These are phyloP conservation scores for Cenchrus americanus DNA, from an alignment of 176 grass and related monocot genomes.

Conservation along the genomic window DNA sequence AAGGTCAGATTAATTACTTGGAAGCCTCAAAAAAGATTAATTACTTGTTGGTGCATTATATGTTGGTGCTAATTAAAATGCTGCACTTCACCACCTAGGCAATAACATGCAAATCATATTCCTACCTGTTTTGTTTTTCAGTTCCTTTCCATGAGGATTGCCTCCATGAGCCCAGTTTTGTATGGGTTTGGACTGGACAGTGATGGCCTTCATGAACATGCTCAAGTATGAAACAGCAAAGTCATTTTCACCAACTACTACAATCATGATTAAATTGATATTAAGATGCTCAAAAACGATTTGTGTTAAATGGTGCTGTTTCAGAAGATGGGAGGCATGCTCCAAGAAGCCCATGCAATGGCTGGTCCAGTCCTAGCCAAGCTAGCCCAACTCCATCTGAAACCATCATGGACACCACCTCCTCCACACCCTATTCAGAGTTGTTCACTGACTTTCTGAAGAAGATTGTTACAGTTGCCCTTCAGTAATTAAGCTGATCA, in stretches of 20 bases:
- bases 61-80: conserved; percentile 19
- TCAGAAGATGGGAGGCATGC: conserved; percentile 70
- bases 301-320: neutral
- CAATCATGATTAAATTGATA: neutral
- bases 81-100: neutral
- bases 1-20: conserved; percentile 80
- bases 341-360: conserved; percentile 56
- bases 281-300: conserved; percentile 8
- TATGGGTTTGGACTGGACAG: conserved; percentile 67
- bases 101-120: neutral
- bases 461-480: too few species aligned
- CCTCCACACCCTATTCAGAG: conserved; percentile 47
- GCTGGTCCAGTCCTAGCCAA: conserved; percentile 51
- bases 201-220: conserved; percentile 47
- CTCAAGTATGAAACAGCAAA: conserved; percentile 49
- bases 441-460: too few species aligned
- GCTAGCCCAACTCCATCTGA: conserved; percentile 54
- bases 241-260: neutral
- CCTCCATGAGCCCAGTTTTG: conserved; percentile 67
- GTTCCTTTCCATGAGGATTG: conserved; percentile 99
- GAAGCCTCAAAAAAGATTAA: too few species aligned
- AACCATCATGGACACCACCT: conserved; percentile 49
- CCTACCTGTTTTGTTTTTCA: conserved; percentile 32
- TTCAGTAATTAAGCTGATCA: too few species aligned
- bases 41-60: neutral